Evolutionary conservation across 371 early-diverging fungal genomes (phyloP).

Genomic region (Apophysomyces ossiformis): DNA sequence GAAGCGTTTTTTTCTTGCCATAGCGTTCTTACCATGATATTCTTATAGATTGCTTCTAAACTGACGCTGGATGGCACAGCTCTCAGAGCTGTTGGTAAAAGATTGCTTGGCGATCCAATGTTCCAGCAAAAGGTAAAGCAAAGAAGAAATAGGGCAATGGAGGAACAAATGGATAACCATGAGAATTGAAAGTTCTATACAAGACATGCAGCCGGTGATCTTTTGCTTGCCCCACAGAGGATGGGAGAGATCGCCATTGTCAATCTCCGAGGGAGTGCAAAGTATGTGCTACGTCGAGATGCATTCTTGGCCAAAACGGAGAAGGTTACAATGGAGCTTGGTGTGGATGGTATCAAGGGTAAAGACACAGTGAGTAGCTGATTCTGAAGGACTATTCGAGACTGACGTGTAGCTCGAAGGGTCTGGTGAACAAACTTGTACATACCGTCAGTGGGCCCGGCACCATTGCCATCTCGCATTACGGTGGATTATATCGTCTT

Average conservation of each 20-base stretch:
- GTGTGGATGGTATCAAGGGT: slow-evolving; percentile 43
- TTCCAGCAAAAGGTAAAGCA: slow-evolving; percentile 64
- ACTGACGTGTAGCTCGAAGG: slow-evolving; percentile 49
- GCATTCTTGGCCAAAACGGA: slow-evolving; percentile 72
- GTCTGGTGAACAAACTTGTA: slow-evolving; percentile 63
- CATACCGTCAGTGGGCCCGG: slow-evolving; percentile 76
- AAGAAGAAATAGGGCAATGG: no score
- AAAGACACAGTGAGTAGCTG: slow-evolving; percentile 25
- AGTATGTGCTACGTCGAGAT: slow-evolving; percentile 71
- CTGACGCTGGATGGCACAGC: slow-evolving; percentile 56
- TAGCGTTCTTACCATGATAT: background rate
- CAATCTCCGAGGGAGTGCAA: slow-evolving; percentile 61
- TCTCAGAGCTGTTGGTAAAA: slow-evolving; percentile 55
- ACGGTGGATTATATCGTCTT: slow-evolving; percentile 76
- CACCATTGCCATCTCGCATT: slow-evolving; percentile 70
- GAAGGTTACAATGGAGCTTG: slow-evolving; percentile 64
- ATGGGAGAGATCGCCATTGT: slow-evolving; percentile 73
- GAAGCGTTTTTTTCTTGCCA: background rate
- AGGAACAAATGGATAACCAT: background rate
- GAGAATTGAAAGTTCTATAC: slow-evolving; percentile 59
- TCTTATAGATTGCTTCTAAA: slow-evolving; percentile 48
- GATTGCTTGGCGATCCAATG: slow-evolving; percentile 58
- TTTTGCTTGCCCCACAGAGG: slow-evolving; percentile 68
- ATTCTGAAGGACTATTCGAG: background rate
- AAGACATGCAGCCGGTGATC: slow-evolving; percentile 59